phyloP scores from a whole-genome alignment of 2,329 filamentous ascomycete species.

The Scorias spongiosa region DNA sequence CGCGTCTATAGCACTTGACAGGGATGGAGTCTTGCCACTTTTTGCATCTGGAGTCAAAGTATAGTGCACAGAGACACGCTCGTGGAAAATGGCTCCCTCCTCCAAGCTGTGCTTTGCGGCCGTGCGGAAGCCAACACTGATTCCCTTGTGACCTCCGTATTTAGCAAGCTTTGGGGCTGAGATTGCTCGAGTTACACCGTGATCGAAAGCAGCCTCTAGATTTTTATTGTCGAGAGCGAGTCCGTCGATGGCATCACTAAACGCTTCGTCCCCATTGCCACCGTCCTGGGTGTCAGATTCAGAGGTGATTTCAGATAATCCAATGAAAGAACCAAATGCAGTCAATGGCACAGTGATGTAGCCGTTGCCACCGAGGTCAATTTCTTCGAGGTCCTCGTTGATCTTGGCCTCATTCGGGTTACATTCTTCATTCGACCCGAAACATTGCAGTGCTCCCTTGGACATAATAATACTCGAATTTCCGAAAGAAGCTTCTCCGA shows the following conservation, averaged over 20 bases:
- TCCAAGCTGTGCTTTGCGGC: constrained; percentile 20
- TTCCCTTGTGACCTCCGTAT: constrained; percentile 20
- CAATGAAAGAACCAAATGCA: constrained; percentile 44
- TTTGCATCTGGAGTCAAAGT: constrained; percentile 38
- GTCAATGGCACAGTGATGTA: constrained; percentile 46
- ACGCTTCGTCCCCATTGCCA: constrained; percentile 36
- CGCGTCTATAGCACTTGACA: constrained; percentile 38
- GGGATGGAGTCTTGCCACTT: constrained; percentile 29
- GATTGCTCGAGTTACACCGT: constrained; percentile 25
- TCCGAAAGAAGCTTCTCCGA: constrained; percentile 16
- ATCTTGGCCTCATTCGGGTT: constrained; percentile 29
- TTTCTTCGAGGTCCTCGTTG: constrained; percentile 5
- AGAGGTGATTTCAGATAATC: constrained; percentile 47
- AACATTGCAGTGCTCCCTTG: constrained; percentile 40
- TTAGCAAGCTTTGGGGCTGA: constrained; percentile 18
- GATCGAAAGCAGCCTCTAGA: constrained; percentile 21
- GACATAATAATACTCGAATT: constrained; percentile 31
- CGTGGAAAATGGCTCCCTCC: constrained; percentile 24
- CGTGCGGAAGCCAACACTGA: constrained; percentile 23
- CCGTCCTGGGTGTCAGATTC: constrained; percentile 34
- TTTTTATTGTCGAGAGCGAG: constrained; percentile 26
- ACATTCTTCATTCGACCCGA: constrained; percentile 33
- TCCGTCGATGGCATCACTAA: constrained; percentile 41
- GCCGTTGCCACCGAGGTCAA: constrained; percentile 28
- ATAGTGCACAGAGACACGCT: constrained; percentile 27